Base-by-base conservation (phyloP, 75 land plant genomes). In the Chamaecyparis obtusa region DNA sequence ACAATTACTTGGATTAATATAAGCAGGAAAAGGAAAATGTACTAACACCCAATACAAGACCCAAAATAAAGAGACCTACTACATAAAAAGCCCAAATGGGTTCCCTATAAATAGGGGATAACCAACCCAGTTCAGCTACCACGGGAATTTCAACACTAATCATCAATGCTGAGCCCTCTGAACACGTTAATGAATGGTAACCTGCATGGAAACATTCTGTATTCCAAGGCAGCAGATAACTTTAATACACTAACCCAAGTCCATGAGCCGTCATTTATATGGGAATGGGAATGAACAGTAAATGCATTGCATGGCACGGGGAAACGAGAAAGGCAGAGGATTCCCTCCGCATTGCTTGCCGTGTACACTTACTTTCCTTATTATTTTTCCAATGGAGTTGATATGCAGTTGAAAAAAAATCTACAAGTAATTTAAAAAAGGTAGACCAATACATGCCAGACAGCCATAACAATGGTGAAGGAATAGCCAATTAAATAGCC, bases 261-360 rank as follows among this genome's bases (percentile, higher is more conserved):
- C 81, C 81, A 64, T 41, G 81, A 78, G 81, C 81, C 81, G 69
- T 44, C 24, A 81, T 81, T 81, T 81, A 81, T 81, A 81, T 81
- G 83, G 83, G 83, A 41, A 81, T 32, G 14, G 51, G 48, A 81
- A 81, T 81, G 83, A 43, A 81, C 21, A 35, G 19, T 78, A 21
- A 78, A 78, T 78, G 81, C 17, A 64, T 64, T 64, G 69, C 83
- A 81, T 81, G 83, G 48, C 83, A 81, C 49, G 83, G 83, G 83
- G 83, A 81, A 27, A 27, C 83, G 83, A 27, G 48, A 81, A 81
- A 81, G 83, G 51, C 82, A 79, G 43, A 44, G 14, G 83, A 81
- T 81, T 81, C 83, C 83, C 83, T 81, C 83, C 83, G 83, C 83
- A 81, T 81, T 81, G 83, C 83, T 81, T 81, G 83, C 83, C 83